Percentiles rank a stretch among this genome's conserved stretches.
These are phyloP conservation scores for Phytopythium sindhum DNA, from an alignment of 352 stramenopile genomes.

Conservation along the genomic window DNA sequence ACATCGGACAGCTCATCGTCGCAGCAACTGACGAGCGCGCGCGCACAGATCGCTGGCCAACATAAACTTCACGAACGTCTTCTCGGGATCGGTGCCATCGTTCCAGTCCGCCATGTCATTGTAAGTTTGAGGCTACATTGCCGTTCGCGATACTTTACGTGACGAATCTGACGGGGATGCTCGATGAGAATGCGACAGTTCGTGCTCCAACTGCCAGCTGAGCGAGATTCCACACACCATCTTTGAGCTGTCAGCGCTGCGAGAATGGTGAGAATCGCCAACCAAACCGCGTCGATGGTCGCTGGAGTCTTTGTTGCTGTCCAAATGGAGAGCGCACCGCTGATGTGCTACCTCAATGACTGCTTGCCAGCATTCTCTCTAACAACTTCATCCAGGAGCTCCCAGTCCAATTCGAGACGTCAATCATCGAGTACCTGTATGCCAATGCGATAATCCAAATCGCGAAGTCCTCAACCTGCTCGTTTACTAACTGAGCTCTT, in stretches of 20 bases:
- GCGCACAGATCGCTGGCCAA: slow-evolving; percentile 5
- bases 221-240: slow-evolving; percentile 25
- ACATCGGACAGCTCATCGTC: too few species aligned
- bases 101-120: slow-evolving; percentile 8
- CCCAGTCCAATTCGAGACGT: slow-evolving; percentile 30
- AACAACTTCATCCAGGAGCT: slow-evolving; percentile 27
- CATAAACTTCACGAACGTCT: slow-evolving; percentile 8
- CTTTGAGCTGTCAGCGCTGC: slow-evolving; percentile 23
- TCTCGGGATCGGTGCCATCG: slow-evolving; percentile 4
- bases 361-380: slow-evolving; percentile 10
- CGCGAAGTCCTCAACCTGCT: background rate
- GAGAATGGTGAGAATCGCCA: slow-evolving; percentile 20
- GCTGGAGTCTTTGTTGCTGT: background rate
- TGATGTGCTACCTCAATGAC: background rate
- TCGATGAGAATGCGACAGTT: slow-evolving; percentile 9
- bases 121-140: background rate
- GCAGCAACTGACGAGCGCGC: background rate
- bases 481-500: background rate
- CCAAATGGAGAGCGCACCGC: background rate
- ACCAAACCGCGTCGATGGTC: too few species aligned
- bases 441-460: slow-evolving; percentile 1
- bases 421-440: slow-evolving; percentile 31
- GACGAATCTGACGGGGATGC: background rate
- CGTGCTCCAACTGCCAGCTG: slow-evolving; percentile 38
- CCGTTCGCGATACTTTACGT: background rate